Base-by-base conservation (phyloP, 805 yeast species). In the Yarrowia sp. region DNA sequence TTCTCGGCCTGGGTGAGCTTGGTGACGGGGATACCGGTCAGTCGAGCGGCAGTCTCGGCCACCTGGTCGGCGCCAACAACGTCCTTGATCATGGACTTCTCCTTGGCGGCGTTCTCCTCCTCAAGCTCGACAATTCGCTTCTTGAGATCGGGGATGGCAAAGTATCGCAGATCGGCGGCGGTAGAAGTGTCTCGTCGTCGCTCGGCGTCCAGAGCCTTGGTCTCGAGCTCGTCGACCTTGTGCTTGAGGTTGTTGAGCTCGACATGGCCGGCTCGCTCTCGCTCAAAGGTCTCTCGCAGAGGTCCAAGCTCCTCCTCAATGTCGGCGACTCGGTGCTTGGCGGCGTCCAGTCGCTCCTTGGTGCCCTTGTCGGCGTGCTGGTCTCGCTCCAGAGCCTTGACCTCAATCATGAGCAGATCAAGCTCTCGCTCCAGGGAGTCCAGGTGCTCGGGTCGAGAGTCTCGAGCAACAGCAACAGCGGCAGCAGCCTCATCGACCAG, bases 401-500 rank as follows among this genome's bases (percentile, higher is more conserved):
- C 94, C 79, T 95, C 99, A 69, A 95, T 98, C 74, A 94, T 97
- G 42, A 95, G 80, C 72, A 95, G 85, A 77, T 92, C 96, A 60
- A 93, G 83, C 80, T 92, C 92, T 79, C 99, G 90, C 79, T 95
- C 99, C 73, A 92, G 85, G 53, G 88, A 89, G 80, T 95, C 99
- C 74, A 95, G 84, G 77, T 92, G 97, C 79, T 95, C 99, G 1
- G 99, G 99, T 77, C 91, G 92, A 3, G 98, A 94, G 77, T 95
- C 99, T 79, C 99, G 87, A 4, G 97, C 97, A 66, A 95, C 99
- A 0, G 98, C 98, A 50, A 95, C 98, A 68, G 96, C 85, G 2
- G 98, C 98, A 52, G 98, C 96, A 8, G 97, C 85, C 77, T 95
- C 98, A 81, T 94, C 99, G 71, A 94, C 92, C 73, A 94, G 82